Evolutionary conservation across 129 eudicot genomes (phyloP), one percentile per base, ranked within the genome.

Genomic region (Smallanthus sonchifolius): DNA sequence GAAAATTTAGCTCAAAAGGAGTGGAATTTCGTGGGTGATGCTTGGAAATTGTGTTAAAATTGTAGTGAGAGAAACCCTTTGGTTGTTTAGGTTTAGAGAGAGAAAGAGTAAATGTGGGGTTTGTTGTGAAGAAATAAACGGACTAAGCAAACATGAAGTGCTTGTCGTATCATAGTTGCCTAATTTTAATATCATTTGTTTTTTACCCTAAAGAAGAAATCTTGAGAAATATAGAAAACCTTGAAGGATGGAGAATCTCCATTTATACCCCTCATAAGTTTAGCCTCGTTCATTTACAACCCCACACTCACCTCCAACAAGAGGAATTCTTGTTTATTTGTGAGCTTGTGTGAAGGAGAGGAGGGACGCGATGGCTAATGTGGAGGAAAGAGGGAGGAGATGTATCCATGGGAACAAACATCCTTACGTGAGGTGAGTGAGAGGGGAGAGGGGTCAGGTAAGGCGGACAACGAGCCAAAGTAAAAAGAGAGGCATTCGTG

Each of bases 51-150:
- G 73, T 38, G 73, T 65, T 60, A 20, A 73, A 32, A 51, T 62
- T 78, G 52, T 78, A 62, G 77, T 61, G 82, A 78, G 82, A 78
- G 73, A 78, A 78, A 78, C 72, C 60, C 73, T 65, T 72, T 68
- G 51, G 64, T 63, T 34, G 78, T 79, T 79, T 79, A 79, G 82
- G 82, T 72, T 71, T 72, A 64, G 82, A 78, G 67, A 78, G 82
- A 77, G 65, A 70, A 65, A 77, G 61, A 7, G 38, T 51, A 28
- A 56, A 57, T 16, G 75, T 76, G 62, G 65, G 24, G 60, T 40
- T 72, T 77, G 36, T 38, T 17, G 77, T 47, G 77, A 70, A 70
- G 56, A 70, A 16, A 78, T 49, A 38, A 70, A 36, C 15, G 49
- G 57, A 51, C 42, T 57, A 76, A 57, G 67, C 36, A 68, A 32